Percentiles rank a stretch among this genome's conserved stretches.
Evolutionary conservation across 805 yeast genomes (phyloP).

Genomic region (Huiozyma sinensis): DNA sequence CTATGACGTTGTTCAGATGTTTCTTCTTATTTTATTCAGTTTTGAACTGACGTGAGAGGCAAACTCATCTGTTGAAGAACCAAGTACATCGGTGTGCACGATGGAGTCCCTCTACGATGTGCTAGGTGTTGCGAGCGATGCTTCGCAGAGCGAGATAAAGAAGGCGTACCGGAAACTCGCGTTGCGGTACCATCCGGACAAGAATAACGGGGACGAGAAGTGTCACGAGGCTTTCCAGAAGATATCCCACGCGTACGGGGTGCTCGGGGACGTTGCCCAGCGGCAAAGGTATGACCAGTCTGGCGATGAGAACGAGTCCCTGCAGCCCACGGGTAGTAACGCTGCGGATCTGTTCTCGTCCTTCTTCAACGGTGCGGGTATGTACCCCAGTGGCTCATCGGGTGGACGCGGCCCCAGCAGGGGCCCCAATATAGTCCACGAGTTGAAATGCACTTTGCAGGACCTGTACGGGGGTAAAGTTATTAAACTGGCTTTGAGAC

Average conservation of each 20-base stretch:
- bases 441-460: conserved; percentile 38
- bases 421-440: conserved; percentile 50
- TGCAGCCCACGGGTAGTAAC: neutral
- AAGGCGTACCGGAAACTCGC: conserved; percentile 82
- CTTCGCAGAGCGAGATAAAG: conserved; percentile 62
- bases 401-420: neutral
- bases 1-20: too few relatives aligned
- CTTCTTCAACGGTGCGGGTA: conserved; percentile 11
- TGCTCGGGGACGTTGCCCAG: conserved; percentile 80
- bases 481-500: conserved; percentile 43
- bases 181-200: conserved; percentile 78
- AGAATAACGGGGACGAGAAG: conserved; percentile 73
- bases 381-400: neutral
- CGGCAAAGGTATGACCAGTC: conserved; percentile 84
- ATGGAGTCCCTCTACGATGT: conserved; percentile 49
- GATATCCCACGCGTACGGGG: conserved; percentile 85
- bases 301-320: conserved; percentile 25
- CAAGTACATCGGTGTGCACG: neutral
- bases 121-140: conserved; percentile 55
- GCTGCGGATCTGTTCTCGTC: conserved; percentile 25
- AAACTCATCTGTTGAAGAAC: too few relatives aligned
- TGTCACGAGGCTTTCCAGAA: conserved; percentile 73
- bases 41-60: too few relatives aligned
- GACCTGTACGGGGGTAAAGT: conserved; percentile 52
- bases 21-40: too few relatives aligned